Evolutionary conservation across 1,284 basidiomycete genomes (phyloP).

Genomic region (Trichosporon sp.): DNA sequence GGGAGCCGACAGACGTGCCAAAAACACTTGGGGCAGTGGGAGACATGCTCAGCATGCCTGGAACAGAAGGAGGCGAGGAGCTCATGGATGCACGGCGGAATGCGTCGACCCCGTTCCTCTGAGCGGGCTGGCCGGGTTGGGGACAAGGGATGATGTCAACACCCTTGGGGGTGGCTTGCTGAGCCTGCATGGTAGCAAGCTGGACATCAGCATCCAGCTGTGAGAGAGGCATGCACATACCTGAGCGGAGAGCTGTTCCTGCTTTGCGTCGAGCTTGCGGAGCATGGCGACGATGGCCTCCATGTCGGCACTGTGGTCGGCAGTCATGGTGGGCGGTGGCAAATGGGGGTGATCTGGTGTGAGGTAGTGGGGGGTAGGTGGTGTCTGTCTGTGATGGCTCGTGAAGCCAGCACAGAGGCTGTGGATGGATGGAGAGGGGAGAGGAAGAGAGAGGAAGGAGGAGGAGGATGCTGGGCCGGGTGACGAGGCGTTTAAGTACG

Average conservation of each 20-base stretch:
- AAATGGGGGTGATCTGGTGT: neutral
- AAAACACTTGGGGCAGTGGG: slow-evolving; percentile 17
- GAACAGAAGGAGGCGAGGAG: slow-evolving; percentile 21
- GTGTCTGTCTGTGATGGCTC: neutral
- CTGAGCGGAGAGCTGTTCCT: slow-evolving; percentile 45
- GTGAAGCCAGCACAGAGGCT: neutral
- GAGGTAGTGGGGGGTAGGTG: neutral
- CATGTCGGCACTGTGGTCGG: slow-evolving; percentile 35
- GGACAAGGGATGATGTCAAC: slow-evolving; percentile 21
- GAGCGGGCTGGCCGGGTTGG: slow-evolving; percentile 5
- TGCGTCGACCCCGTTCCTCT: slow-evolving; percentile 24
- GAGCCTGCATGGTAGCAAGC: slow-evolving; percentile 22
- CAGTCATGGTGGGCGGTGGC: slow-evolving; percentile 15
- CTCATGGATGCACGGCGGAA: slow-evolving; percentile 27
- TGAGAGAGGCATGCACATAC: slow-evolving; percentile 31
- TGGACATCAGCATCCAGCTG: slow-evolving; percentile 5
- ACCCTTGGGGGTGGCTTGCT: slow-evolving; percentile 4
- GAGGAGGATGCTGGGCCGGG: neutral
- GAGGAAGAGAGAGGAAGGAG: neutral
- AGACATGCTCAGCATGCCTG: slow-evolving; percentile 12
- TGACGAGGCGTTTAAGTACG: neutral
- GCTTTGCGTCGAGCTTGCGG: slow-evolving; percentile 44
- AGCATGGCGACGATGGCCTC: slow-evolving; percentile 42
- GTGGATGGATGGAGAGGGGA: neutral
- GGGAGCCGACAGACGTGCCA: slow-evolving; percentile 17